Conservation (phyloP, 305 asterid species). For the Fraxinus xanthoxyloides region DNA sequence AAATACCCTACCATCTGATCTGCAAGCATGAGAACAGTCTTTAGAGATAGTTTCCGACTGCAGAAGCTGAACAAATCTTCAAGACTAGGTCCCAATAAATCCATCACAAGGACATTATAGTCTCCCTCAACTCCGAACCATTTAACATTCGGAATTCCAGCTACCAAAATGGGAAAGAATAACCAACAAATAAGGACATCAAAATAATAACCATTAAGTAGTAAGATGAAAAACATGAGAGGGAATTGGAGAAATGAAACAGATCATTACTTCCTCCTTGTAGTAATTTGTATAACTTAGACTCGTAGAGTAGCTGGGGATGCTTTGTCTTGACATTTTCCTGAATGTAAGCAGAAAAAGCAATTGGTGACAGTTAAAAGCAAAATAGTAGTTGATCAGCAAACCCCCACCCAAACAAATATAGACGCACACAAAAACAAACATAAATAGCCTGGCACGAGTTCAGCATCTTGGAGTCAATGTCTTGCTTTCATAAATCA, state of each 20-base stretch:
- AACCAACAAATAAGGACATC: neutral
- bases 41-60: constrained; percentile 77
- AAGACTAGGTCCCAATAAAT: constrained; percentile 88
- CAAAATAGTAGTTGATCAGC: neutral
- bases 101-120: constrained; percentile 91
- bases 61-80: constrained; percentile 91
- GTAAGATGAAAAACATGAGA: constrained; percentile 9
- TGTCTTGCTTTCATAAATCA: neutral
- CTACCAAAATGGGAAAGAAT: constrained; percentile 34
- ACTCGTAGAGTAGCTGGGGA: constrained; percentile 76
- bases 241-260: constrained; percentile 14
- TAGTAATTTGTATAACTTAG: constrained; percentile 76
- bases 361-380: neutral
- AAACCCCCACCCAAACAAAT: neutral
- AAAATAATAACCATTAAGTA: constrained; percentile 17
- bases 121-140: constrained; percentile 96
- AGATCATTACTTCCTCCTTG: constrained; percentile 85
- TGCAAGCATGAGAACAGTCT: constrained; percentile 92
- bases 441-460: neutral
- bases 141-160: constrained; percentile 77
- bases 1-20: constrained; percentile 76
- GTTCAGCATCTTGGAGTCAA: neutral
- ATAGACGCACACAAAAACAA: neutral
- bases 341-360: constrained; percentile 37
- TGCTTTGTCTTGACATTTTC: constrained; percentile 89